A percentile compares a stretch with the other conserved stretches of the same genome.
phyloP scores from a whole-genome alignment of 169 alveolate species.

The Eimeria necatrix region DNA sequence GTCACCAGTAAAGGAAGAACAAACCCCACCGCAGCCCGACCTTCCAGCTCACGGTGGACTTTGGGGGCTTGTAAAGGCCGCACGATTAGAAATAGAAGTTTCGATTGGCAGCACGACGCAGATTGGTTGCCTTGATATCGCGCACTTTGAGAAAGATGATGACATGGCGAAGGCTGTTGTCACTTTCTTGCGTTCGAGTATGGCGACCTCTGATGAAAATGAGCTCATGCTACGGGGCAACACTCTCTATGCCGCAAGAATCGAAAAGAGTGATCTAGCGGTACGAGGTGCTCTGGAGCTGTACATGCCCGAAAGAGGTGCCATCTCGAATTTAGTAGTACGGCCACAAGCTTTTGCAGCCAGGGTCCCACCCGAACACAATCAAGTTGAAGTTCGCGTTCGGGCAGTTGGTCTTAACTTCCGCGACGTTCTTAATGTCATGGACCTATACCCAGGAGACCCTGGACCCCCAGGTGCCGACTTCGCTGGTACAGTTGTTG shows the following conservation, averaged over 20 bases:
- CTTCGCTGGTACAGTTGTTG: conserved; percentile 86
- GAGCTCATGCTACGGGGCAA: conserved; percentile 74
- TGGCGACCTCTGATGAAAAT: conserved; percentile 46
- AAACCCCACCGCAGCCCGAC: conserved; percentile 60
- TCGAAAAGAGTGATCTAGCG: conserved; percentile 61
- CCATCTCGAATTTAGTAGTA: conserved; percentile 81
- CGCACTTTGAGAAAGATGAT: conserved; percentile 52
- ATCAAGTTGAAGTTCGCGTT: conserved; percentile 81
- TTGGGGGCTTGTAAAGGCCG: conserved; percentile 90
- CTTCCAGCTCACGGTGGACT: conserved; percentile 87
- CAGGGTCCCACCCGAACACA: conserved; percentile 77
- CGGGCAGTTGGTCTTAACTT: conserved; percentile 85
- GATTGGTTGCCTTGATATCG: conserved; percentile 81
- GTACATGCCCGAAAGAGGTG: conserved; percentile 82
- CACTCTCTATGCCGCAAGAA: conserved; percentile 74
- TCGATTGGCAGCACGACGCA: conserved; percentile 71
- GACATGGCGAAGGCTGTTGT: conserved; percentile 77
- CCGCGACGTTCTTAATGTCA: conserved; percentile 87
- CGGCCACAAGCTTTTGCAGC: conserved; percentile 83
- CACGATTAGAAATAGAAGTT: conserved; percentile 82
- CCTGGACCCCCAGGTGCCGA: conserved; percentile 91
- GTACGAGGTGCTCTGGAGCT: conserved; percentile 81
- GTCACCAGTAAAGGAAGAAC: conserved; percentile 1
- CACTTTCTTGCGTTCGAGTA: conserved; percentile 52
- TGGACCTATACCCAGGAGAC: conserved; percentile 91